Percentiles rank a stretch among this genome's conserved stretches.
Conservation (phyloP, 2,329 filamentous ascomycete species). For the Fusarium praegraminearum region DNA sequence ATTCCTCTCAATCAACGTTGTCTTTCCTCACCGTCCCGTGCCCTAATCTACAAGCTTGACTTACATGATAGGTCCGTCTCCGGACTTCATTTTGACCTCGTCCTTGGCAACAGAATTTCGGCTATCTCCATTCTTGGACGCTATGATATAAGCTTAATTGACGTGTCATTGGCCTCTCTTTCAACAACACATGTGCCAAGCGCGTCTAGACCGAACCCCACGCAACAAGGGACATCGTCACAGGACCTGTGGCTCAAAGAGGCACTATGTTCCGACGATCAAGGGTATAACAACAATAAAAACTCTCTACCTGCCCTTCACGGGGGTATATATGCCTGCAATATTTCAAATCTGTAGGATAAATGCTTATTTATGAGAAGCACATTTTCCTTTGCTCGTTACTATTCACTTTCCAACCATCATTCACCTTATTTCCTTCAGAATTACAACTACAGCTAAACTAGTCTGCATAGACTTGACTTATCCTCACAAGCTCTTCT, state of each 20-base stretch:
- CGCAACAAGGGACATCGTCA: background rate
- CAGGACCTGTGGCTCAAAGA: background rate
- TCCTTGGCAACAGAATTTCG: background rate
- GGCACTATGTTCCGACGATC: background rate
- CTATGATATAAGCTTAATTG: too few relatives aligned
- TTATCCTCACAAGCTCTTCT: background rate
- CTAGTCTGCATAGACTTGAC: fast-evolving
- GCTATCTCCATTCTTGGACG: background rate
- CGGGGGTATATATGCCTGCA: background rate
- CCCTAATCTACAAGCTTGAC: background rate
- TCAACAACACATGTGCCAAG: background rate
- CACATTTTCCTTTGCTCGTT: background rate
- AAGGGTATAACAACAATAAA: background rate
- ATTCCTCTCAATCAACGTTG: background rate
- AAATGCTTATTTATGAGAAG: background rate
- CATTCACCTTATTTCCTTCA: background rate
- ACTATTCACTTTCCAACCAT: background rate
- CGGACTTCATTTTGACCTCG: background rate
- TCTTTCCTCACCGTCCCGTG: background rate
- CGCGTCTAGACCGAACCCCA: background rate
- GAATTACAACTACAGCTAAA: background rate
- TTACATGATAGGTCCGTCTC: background rate
- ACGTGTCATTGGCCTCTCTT: background rate
- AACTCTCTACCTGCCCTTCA: background rate
- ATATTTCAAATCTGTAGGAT: background rate